Evolutionary conservation across 805 yeast genomes (phyloP), one percentile per base, ranked within the genome.

Genomic region (Starmerella sp.): DNA sequence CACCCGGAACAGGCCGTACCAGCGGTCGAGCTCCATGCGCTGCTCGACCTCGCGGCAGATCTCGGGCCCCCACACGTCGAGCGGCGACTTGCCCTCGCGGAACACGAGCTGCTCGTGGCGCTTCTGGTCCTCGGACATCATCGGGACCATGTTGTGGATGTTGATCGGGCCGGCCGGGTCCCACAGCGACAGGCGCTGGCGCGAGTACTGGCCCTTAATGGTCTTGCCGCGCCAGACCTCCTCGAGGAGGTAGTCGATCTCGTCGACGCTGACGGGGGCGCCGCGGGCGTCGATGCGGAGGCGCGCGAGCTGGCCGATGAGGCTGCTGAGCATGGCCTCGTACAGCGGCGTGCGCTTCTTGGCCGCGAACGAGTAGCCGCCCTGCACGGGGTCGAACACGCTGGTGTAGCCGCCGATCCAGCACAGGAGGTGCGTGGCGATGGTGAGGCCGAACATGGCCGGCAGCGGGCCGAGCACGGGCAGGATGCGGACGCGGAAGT

Each of bases 381-480:
- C 80, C 42, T 62, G 67, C 9, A 68, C 62, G 5, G 74, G 73
- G 36, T 69, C 73, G 46, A 65, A 66, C 1, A 68, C 69, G 15
- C 60, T 56, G 29, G 95, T 93, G 67, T 93, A 93, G 1, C 93
- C 96, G 1, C 95, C 81, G 8, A 88, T 81, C 4, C 77, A 71
- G 1, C 95, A 85, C 37, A 93, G 70, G 28, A 93, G 73, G 71
- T 86, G 83, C 0, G 96, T 84, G 3, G 96, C 95, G 54, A 91
- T 78, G 0, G 96, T 80, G 48, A 93, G 75, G 1, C 97, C 99
- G 72, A 93, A 93, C 70, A 91, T 84, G 9, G 93, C 97, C 1
- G 99, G 99, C 84, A 93, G 81, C 0, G 98, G 87, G 3, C 98
- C 97, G 59, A 93, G 72, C 0, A 93, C 99, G 0, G 99, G 99